Evolutionary conservation across 805 yeast species (phyloP).

Genomic region (Barnettozyma pratensis): DNA sequence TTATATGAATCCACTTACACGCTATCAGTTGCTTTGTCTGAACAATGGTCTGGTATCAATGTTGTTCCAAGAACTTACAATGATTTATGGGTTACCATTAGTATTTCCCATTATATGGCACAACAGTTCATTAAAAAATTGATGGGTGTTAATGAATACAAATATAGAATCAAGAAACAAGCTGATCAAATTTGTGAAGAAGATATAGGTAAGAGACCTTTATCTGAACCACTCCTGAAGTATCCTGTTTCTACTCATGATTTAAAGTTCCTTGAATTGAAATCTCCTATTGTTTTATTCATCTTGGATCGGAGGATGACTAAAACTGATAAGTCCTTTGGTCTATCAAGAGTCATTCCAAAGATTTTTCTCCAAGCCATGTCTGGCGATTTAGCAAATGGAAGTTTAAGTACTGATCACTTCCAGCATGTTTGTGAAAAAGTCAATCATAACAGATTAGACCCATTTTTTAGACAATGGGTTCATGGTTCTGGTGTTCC

Average conservation of each 20-base stretch:
- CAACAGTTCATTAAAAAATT: conserved; percentile 59
- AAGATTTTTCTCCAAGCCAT: conserved; percentile 88
- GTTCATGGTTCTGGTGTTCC: conserved; percentile 87
- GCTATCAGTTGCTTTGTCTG: conserved; percentile 65
- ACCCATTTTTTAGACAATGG: conserved; percentile 89
- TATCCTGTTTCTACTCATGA: conserved; percentile 63
- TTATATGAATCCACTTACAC: conserved; percentile 63
- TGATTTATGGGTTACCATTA: conserved; percentile 87
- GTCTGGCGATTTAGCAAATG: conserved; percentile 86
- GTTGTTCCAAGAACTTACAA: conserved; percentile 74
- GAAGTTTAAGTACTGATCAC: conserved; percentile 73
- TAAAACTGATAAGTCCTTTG: conserved; percentile 91
- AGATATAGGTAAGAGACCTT: conserved; percentile 76
- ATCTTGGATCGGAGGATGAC: conserved; percentile 91
- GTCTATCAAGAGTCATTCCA: conserved; percentile 85
- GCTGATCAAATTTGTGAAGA: conserved; percentile 64
- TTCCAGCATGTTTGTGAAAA: conserved; percentile 93
- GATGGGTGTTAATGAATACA: conserved; percentile 81
- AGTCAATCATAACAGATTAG: conserved; percentile 82
- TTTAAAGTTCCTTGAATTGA: conserved; percentile 63
- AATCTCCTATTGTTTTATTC: conserved; percentile 80
- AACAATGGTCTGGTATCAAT: conserved; percentile 92
- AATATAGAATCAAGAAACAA: conserved; percentile 59
- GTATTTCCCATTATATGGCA: conserved; percentile 81
- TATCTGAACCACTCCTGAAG: conserved; percentile 63